Base-by-base conservation (phyloP, 495 filamentous ascomycete species). In the Penicillium silybi region DNA sequence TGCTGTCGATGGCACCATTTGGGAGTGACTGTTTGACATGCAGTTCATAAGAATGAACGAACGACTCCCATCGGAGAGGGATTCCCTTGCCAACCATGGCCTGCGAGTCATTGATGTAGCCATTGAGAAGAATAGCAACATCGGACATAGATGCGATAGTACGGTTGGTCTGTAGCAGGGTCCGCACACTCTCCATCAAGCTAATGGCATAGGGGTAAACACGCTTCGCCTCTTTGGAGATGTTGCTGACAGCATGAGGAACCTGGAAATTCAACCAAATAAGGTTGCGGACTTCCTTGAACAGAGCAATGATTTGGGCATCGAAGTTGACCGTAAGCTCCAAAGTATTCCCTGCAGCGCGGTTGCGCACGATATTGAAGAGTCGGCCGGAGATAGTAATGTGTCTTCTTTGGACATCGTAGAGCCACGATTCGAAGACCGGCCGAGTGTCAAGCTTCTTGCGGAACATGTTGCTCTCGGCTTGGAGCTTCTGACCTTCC, bases 251-350 rank as follows among this genome's bases (percentile, higher is more conserved):
- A 1, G 86, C 79, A 72, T 97, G 93, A 20, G 95, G 93, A 23
- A 99, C 88, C 46, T 86, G 84, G 66, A 87, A 97, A 61, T 88
- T 90, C 41, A 93, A 82, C 91, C 92, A 97, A 22, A 90, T 80
- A 25, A 99, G 78, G 60, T 97, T 97, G 22, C 93, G 84, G n/a
- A 96, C 95, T 72, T 99, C 93, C 63, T 99, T 99, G 78, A 97
- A 99, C 26, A 99, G 71, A 0, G 90, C 89, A 66, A 97, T 99
- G 52, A 97, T 87, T 62, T 97, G 92, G 8, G 88, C 84, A 69
- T 99, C 92, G 53, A 99, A 99, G 67, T 97, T 99, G 62, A 99
- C 90, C 4, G 79, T 81, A 15, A 99, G 79, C 67, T 97, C 92
- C 32, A 96, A 67, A 8, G 79, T 79, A 64, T 96, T 93, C 51